These are phyloP conservation scores for Aspergillus luchuensis DNA, from an alignment of 2,329 filamentous ascomycete species.

Conservation along the genomic window DNA sequence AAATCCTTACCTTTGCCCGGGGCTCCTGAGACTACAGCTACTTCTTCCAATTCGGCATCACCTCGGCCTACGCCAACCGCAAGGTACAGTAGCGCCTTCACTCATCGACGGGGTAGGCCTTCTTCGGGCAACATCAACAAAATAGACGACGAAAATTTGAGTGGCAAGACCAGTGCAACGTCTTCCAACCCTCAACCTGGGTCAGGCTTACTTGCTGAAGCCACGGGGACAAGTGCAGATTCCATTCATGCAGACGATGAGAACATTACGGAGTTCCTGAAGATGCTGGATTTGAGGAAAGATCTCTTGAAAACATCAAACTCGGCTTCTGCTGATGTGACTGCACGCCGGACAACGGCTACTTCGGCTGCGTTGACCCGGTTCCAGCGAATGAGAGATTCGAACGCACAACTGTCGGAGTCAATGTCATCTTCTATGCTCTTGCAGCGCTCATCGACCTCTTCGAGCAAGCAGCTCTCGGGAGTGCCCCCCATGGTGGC, in stretches of 20 bases:
- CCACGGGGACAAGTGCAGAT: conserved; percentile 64
- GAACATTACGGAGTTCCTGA: conserved; percentile 90
- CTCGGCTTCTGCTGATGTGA: conserved; percentile 60
- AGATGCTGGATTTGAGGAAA: conserved; percentile 82
- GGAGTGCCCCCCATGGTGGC: conserved; percentile 63
- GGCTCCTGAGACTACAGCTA: conserved; percentile 61
- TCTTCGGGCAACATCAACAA: conserved; percentile 72
- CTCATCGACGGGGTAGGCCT: conserved; percentile 74
- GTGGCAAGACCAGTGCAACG: conserved; percentile 56
- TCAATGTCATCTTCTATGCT: conserved; percentile 90
- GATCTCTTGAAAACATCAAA: conserved; percentile 73
- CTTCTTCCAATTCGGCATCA: conserved; percentile 71
- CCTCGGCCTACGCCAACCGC: conserved; percentile 77
- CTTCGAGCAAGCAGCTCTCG: conserved; percentile 72
- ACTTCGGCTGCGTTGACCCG: conserved; percentile 79
- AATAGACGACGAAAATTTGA: conserved; percentile 58
- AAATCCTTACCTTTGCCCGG: conserved; percentile 54
- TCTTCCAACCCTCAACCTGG: conserved; percentile 65
- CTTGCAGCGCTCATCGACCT: conserved; percentile 78
- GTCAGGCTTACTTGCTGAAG: conserved; percentile 74
- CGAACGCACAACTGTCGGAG: conserved; percentile 84
- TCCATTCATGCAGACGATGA: conserved; percentile 80
- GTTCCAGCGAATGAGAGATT: conserved; percentile 87
- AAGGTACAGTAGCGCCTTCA: conserved; percentile 92
- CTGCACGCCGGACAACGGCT: conserved; percentile 73